These are phyloP conservation scores for Ceratocystis harringtonii DNA, from an alignment of 2,329 filamentous ascomycete genomes.

Conservation along the genomic window DNA sequence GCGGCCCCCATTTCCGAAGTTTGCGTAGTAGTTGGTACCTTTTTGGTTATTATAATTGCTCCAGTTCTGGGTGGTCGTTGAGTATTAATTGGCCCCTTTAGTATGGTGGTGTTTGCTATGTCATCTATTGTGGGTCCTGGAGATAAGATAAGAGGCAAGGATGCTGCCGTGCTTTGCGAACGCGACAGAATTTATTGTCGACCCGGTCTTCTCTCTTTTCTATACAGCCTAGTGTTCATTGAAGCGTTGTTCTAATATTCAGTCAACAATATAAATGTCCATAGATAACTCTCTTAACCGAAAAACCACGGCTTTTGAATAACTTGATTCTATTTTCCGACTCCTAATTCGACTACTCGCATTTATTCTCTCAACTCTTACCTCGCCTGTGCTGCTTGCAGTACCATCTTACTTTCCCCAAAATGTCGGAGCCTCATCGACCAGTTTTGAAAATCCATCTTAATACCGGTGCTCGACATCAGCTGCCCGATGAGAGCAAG, in stretches of 20 bases:
- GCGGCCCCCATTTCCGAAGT: conserved; percentile 12
- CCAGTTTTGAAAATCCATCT: conserved; percentile 22
- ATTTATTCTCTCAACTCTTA: not conserved
- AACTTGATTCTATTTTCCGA: not conserved
- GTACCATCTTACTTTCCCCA: not conserved
- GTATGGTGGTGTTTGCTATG: not conserved
- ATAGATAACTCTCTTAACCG: not conserved
- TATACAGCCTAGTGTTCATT: not conserved
- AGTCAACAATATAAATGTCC: not conserved
- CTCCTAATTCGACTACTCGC: not conserved
- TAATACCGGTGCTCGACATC: conserved; percentile 9
- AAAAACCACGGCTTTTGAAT: not conserved
- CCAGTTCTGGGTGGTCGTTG: not conserved
- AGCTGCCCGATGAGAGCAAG: conserved; percentile 16
- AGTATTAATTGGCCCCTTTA: no score
- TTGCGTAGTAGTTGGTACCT: not conserved
- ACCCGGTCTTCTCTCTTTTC: not conserved
- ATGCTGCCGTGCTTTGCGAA: conserved; percentile 9
- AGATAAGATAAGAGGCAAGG: conserved; percentile 13
- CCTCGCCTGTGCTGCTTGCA: not conserved
- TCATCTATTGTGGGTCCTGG: conserved; percentile 9
- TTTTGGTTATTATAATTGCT: not conserved
- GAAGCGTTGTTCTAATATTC: not conserved
- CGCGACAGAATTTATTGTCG: not conserved
- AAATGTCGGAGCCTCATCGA: conserved; percentile 18